Conservation (phyloP, 352 stramenopile species). For the Phytopythium ostracodes region DNA sequence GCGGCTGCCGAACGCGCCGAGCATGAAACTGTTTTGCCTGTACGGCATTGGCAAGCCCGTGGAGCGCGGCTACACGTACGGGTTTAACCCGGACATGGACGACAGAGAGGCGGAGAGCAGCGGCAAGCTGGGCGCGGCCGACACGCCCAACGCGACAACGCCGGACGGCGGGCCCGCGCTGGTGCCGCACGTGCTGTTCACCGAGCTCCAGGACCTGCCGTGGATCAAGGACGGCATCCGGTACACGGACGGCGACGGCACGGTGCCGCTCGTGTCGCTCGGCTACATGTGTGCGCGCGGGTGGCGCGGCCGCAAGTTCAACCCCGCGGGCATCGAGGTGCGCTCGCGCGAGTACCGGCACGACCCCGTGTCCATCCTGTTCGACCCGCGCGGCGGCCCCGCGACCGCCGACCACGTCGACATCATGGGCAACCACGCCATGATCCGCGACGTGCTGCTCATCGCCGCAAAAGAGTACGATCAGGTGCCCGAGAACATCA, state of each 20-base stretch:
- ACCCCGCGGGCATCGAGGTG: conserved; percentile 86
- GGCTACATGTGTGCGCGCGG: conserved; percentile 93
- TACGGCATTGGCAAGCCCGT: conserved; percentile 92
- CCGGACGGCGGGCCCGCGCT: conserved; percentile 29
- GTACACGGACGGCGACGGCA: conserved; percentile 91
- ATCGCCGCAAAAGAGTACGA: conserved; percentile 64
- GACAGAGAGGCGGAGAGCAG: conserved; percentile 10
- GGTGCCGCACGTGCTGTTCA: conserved; percentile 65
- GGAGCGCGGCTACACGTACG: conserved; percentile 80
- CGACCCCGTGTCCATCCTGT: conserved; percentile 73
- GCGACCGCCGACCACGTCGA: conserved; percentile 92
- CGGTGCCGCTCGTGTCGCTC: conserved; percentile 90
- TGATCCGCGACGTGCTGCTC: conserved; percentile 78
- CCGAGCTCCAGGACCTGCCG: conserved; percentile 49
- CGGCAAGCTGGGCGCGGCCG: conserved; percentile 3
- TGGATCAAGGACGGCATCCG: conserved; percentile 79
- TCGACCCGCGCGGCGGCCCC: conserved; percentile 61
- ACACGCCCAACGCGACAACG: conserved; percentile 7
- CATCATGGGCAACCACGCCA: conserved; percentile 93
- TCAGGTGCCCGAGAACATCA: conserved; percentile 64
- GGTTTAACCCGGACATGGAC: conserved; percentile 38
- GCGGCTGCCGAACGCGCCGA: conserved; percentile 86
- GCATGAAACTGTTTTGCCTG: conserved; percentile 93
- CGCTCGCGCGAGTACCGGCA: conserved; percentile 77
- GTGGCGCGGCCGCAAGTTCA: conserved; percentile 81